Base-by-base conservation (phyloP, 805 yeast species). In the Soucietia sequanensis region DNA sequence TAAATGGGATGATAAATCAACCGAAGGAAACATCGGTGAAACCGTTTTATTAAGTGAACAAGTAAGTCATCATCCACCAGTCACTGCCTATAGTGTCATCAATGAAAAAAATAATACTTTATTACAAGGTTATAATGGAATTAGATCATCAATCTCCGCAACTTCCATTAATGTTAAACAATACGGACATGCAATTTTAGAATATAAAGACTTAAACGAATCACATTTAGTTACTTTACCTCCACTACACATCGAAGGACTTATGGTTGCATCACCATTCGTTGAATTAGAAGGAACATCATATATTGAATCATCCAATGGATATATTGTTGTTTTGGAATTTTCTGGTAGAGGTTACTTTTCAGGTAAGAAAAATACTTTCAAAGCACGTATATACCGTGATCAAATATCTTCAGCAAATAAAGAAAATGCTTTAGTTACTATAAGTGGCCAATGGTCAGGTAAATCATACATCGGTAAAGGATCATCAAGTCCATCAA, bases 21-120 rank as follows among this genome's bases (percentile, higher is more conserved):
- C 53, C 11, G 75, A 72, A 27, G 60, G 67, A 8, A 68, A 64
- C 35, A 60, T 76, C 11, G 96, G 95, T 27, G 95, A 86, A 42
- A 85, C 96, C 17, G 62, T 79, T 9, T 68, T 91, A 32, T 54
- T 88, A 35, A 78, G 90, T 44, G 99, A 93, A 62, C 99, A 93
- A 64, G 97, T 93, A 10, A 81, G 90, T 42, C 99, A 93, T 65
- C 99, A 93, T 60, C 99, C 99, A 12, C 98, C 99, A 17, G 82
- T 85, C 23, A 90, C 98, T n/a, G 97, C 93, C 5, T 93, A 89
- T 57, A 77, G 89, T 27, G 76, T 93, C 37, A 66, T 76, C 52
- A 89, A 89, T 57, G 84, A 80, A 43, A 76, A 78, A 50, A 73
- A 82, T 58, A 73, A 81, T 22, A 81, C 83, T 17, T 62, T 68